phyloP scores from a whole-genome alignment of 2,329 filamentous ascomycete species.

The Pseudonectria buxi region DNA sequence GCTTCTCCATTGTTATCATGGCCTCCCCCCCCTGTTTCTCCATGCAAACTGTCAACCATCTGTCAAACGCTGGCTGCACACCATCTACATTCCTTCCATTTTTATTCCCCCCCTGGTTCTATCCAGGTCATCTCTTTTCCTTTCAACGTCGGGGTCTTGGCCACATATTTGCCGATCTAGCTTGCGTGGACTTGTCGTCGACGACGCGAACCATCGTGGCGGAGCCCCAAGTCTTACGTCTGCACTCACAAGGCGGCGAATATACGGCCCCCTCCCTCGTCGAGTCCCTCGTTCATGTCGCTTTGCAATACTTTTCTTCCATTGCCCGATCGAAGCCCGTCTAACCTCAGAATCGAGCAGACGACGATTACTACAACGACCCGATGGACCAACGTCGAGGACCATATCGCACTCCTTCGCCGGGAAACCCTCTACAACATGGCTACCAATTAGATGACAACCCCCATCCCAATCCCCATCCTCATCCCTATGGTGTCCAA shows the following conservation, averaged over 20 bases:
- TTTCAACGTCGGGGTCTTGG: background rate
- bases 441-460: constrained; percentile 80
- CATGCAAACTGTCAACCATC: constrained; percentile 3
- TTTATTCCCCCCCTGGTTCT: background rate
- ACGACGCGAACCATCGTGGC: constrained; percentile 13
- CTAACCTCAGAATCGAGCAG: constrained; percentile 26
- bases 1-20: constrained; percentile 8
- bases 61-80: background rate
- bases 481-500: constrained; percentile 5
- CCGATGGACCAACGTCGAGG: constrained; percentile 42
- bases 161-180: constrained; percentile 6
- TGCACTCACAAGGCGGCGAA: too few relatives aligned
- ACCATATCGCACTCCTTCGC: constrained; percentile 62
- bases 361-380: constrained; percentile 55
- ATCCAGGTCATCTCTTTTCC: background rate
- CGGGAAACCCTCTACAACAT: constrained; percentile 64
- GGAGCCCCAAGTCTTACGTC: constrained; percentile 1
- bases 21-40: constrained; percentile 12
- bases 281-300: too few relatives aligned
- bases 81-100: background rate
- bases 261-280: too few relatives aligned
- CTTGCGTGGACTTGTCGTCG: constrained; percentile 8
- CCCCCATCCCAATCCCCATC: constrained; percentile 48
- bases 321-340: constrained; percentile 1
- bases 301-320: background rate